phyloP scores from a whole-genome alignment of 2,329 filamentous ascomycete genomes.

The Penicillium crustosum region DNA sequence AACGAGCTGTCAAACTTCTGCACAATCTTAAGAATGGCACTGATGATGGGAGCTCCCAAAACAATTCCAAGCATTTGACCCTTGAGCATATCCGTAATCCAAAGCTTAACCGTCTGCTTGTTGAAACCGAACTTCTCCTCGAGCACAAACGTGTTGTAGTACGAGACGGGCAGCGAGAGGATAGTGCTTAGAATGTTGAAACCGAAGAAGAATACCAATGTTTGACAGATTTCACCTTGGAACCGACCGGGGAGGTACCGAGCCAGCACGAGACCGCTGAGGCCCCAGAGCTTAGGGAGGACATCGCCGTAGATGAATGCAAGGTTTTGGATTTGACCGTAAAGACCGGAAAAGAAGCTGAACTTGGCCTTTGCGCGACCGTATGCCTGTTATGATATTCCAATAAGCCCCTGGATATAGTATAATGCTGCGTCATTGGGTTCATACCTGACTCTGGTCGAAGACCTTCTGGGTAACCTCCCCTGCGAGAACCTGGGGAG shows the following conservation, averaged over 20 bases:
- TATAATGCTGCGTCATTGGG: not conserved
- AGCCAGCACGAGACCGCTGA: slow-evolving; percentile 73
- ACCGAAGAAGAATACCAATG: slow-evolving; percentile 84
- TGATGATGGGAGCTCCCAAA: slow-evolving; percentile 82
- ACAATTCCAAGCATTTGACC: slow-evolving; percentile 76
- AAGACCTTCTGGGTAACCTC: slow-evolving; percentile 89
- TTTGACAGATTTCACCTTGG: slow-evolving; percentile 89
- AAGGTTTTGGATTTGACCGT: slow-evolving; percentile 83
- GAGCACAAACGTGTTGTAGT: slow-evolving; percentile 93
- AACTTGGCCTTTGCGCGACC: slow-evolving; percentile 94
- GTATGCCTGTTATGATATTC: slow-evolving; percentile 61
- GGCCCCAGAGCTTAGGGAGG: slow-evolving; percentile 84
- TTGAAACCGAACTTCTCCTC: slow-evolving; percentile 99
- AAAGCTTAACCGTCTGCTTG: slow-evolving; percentile 89
- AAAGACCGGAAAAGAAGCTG: slow-evolving; percentile 75
- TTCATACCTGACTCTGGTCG: slow-evolving; percentile 78
- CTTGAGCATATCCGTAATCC: slow-evolving; percentile 89
- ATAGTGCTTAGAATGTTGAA: slow-evolving; percentile 81
- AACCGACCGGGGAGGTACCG: slow-evolving; percentile 74
- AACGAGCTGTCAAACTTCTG: slow-evolving; percentile 91
- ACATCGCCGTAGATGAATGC: slow-evolving; percentile 87
- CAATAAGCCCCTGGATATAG: not conserved
- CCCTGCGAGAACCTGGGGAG: slow-evolving; percentile 81
- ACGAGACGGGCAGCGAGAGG: slow-evolving; percentile 73
- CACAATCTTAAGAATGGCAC: slow-evolving; percentile 89